phyloP scores from a whole-genome alignment of 1,284 basidiomycete species.

The Pisolithus thermaeus region DNA sequence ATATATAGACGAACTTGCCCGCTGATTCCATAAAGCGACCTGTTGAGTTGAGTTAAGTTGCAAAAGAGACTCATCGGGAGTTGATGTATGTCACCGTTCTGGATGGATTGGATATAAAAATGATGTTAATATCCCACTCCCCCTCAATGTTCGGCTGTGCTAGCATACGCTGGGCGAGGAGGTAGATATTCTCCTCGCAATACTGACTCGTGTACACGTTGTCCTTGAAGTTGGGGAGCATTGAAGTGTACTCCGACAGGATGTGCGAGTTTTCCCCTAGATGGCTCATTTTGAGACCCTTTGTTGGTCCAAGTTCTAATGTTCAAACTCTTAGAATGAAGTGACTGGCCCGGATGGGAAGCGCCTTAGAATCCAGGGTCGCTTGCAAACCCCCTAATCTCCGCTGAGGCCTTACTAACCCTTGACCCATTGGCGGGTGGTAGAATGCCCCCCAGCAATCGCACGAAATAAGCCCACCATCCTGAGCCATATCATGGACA shows the following conservation, averaged over 20 bases:
- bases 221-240: constrained; percentile 13
- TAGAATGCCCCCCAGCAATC: no score
- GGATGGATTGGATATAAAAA: constrained; percentile 62
- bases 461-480: no score
- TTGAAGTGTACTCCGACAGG: constrained; percentile 20
- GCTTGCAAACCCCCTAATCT: no score
- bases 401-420: no score
- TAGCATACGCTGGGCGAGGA: constrained; percentile 45
- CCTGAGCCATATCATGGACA: no score
- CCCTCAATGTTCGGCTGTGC: constrained; percentile 21
- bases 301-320: no score
- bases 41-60: constrained; percentile 22
- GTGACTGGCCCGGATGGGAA: no score
- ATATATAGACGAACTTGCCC: constrained; percentile 31
- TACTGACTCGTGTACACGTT: constrained; percentile 29
- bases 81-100: constrained; percentile 41
- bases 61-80: background rate
- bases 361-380: no score
- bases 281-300: no score
- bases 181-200: constrained; percentile 73
- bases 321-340: no score
- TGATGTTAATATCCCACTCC: constrained; percentile 46
- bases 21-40: constrained; percentile 65
- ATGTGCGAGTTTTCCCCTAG: no score
- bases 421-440: no score